These are phyloP conservation scores for Aspergillus sp. DNA, from an alignment of 2,329 filamentous ascomycete species.

Conservation along the genomic window DNA sequence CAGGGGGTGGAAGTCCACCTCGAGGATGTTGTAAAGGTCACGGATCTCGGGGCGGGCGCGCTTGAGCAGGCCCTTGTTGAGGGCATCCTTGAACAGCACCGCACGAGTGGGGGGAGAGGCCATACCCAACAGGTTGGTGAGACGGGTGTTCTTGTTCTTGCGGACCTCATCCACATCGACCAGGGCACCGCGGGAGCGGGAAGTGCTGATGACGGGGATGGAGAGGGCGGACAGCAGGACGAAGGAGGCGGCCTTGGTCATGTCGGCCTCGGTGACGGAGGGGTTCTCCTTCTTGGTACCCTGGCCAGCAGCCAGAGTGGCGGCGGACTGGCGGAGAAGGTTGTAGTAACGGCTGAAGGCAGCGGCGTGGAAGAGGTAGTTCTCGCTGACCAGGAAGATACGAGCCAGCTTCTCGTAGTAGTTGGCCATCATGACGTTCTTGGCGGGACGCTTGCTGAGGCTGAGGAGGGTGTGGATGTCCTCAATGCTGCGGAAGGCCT, in stretches of 20 bases:
- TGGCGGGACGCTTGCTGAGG: constrained; percentile 95
- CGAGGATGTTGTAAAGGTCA: constrained; percentile 96
- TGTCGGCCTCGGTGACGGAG: constrained; percentile 80
- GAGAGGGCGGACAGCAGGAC: constrained; percentile 91
- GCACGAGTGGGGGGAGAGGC: constrained; percentile 81
- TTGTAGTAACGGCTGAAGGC: constrained; percentile 98
- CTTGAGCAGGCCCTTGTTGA: constrained; percentile 92
- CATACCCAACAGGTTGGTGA: constrained; percentile 96
- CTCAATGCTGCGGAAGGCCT: constrained; percentile 98
- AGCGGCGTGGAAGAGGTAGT: constrained; percentile 98
- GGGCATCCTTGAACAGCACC: constrained; percentile 90
- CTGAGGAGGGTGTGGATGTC: constrained; percentile 97
- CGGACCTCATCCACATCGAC: constrained; percentile 95
- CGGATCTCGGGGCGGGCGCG: constrained; percentile 92
- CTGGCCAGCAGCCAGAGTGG: constrained; percentile 78
- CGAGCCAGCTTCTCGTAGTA: constrained; percentile 99
- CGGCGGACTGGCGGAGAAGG: constrained; percentile 86
- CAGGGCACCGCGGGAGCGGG: constrained; percentile 89
- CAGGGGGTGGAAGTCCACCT: constrained; percentile 97
- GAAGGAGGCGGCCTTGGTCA: constrained; percentile 92
- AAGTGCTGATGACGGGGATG: constrained; percentile 99
- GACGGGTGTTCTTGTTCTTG: constrained; percentile 98
- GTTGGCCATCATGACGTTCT: constrained; percentile 99
- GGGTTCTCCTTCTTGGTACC: constrained; percentile 95
- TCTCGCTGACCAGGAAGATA: constrained; percentile 98